These are phyloP conservation scores for Colletotrichum sp. DNA, from an alignment of 2,329 filamentous ascomycete genomes.

Conservation along the genomic window DNA sequence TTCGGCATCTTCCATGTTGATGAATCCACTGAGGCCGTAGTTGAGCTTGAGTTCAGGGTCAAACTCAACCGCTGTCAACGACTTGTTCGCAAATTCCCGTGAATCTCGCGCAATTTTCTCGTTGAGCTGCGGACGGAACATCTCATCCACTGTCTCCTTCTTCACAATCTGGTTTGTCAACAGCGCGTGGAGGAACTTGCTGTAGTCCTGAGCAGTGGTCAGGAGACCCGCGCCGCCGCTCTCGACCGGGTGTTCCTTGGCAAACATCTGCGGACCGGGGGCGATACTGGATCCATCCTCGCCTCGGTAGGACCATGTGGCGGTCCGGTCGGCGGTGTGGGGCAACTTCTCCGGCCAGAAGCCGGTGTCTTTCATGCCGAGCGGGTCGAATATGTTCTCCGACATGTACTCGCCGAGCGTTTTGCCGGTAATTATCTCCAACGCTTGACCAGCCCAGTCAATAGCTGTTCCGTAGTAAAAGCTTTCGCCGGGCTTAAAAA, in stretches of 20 bases:
- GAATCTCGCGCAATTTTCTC: constrained; percentile 29
- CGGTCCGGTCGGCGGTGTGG: constrained; percentile 26
- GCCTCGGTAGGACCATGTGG: constrained; percentile 24
- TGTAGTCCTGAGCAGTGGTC: constrained; percentile 45
- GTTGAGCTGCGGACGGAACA: constrained; percentile 46
- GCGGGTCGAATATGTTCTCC: constrained; percentile 37
- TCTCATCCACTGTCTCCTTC: constrained; percentile 31
- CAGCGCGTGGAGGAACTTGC: constrained; percentile 36
- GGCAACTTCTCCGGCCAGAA: constrained; percentile 38
- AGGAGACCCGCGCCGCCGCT: constrained; percentile 49
- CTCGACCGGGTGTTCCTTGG: constrained; percentile 37
- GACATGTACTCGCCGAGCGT: constrained; percentile 42
- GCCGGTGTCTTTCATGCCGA: constrained; percentile 39
- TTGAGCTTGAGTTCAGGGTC: constrained; percentile 33
- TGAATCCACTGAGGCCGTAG: constrained; percentile 41
- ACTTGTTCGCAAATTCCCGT: constrained; percentile 21
- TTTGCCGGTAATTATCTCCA: constrained; percentile 44
- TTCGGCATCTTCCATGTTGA: constrained; percentile 42
- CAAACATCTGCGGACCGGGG: constrained; percentile 22
- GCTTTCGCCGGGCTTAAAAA: constrained; percentile 48
- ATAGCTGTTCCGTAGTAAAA: constrained; percentile 53
- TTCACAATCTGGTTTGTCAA: constrained; percentile 35
- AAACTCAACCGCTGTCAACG: constrained; percentile 40
- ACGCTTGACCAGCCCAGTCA: constrained; percentile 52
- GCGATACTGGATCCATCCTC: constrained; percentile 24